These are phyloP conservation scores for Aspergillus terreus DNA, from an alignment of 2,329 filamentous ascomycete genomes.

Conservation along the genomic window DNA sequence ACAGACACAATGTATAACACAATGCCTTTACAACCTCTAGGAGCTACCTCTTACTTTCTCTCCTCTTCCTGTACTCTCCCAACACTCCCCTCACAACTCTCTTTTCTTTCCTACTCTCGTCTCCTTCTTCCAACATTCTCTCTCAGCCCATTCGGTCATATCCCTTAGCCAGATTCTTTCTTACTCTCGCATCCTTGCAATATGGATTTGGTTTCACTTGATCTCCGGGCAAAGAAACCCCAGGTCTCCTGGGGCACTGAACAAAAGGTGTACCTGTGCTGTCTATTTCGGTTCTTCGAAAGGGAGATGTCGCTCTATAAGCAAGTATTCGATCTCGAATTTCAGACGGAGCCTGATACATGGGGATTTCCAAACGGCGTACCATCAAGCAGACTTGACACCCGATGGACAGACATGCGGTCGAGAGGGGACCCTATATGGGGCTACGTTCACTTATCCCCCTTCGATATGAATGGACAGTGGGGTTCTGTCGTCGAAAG, in stretches of 20 bases:
- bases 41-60: too few relatives aligned
- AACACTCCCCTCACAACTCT: not conserved
- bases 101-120: not conserved
- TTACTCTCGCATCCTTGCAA: not conserved
- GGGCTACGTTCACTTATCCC: constrained; percentile 19
- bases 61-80: not conserved
- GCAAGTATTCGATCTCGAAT: constrained; percentile 25
- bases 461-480: constrained; percentile 12
- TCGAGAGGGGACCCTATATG: constrained; percentile 16
- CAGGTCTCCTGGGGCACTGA: constrained; percentile 17
- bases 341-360: constrained; percentile 15
- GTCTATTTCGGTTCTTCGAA: constrained; percentile 22
- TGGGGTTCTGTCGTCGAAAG: constrained; percentile 13
- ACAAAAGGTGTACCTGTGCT: constrained; percentile 21
- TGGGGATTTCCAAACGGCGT: constrained; percentile 16
- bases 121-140: not conserved
- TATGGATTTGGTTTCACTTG: constrained; percentile 3
- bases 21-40: too few relatives aligned
- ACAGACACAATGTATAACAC: too few relatives aligned
- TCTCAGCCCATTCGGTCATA: not conserved
- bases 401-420: constrained; percentile 23
- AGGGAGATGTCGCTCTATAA: constrained; percentile 5
- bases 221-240: not conserved
- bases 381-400: constrained; percentile 7
- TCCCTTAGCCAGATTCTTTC: not conserved